phyloP scores from a whole-genome alignment of 2,329 filamentous ascomycete species.

The Sporothrix sp. region DNA sequence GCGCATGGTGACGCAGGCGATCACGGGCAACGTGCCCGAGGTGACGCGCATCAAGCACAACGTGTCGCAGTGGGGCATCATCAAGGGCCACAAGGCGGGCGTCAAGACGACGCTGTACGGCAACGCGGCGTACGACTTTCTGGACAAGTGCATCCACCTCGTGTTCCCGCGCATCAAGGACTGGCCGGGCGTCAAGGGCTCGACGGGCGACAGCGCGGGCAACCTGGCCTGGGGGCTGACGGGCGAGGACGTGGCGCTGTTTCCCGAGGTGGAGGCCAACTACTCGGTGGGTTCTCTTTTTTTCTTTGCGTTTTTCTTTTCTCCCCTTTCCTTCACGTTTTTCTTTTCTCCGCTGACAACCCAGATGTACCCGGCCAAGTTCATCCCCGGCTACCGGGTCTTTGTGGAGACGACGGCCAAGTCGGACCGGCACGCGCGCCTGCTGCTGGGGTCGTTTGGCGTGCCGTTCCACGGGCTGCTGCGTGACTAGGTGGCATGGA shows the following conservation, averaged over 20 bases:
- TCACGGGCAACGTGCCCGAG: slow-evolving; percentile 65
- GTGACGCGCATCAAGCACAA: slow-evolving; percentile 61
- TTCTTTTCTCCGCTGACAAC: no score
- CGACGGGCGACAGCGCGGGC: slow-evolving; percentile 75
- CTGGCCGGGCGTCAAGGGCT: slow-evolving; percentile 60
- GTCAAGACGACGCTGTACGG: slow-evolving; percentile 70
- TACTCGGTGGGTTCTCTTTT: slow-evolving; percentile 54
- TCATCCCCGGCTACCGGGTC: slow-evolving; percentile 80
- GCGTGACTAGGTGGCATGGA: slow-evolving; percentile 16
- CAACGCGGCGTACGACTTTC: slow-evolving; percentile 77
- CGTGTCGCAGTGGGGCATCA: slow-evolving; percentile 66
- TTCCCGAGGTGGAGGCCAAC: slow-evolving; percentile 91
- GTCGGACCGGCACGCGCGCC: slow-evolving; percentile 72
- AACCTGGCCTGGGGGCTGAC: slow-evolving; percentile 78
- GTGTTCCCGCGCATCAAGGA: slow-evolving; percentile 95
- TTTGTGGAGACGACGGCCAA: slow-evolving; percentile 76
- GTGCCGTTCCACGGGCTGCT: slow-evolving; percentile 64
- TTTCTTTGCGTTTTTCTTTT: slow-evolving; percentile 8
- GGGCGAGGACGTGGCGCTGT: slow-evolving; percentile 65
- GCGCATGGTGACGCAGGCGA: slow-evolving; percentile 73
- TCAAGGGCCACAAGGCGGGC: slow-evolving; percentile 59
- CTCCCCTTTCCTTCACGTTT: no score
- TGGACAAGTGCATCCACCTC: slow-evolving; percentile 81
- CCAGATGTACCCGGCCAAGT: slow-evolving; percentile 49
- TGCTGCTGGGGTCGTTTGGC: slow-evolving; percentile 63